Percentiles rank a stretch among this genome's conserved stretches.
Evolutionary conservation across 2,329 filamentous ascomycete species (phyloP).

Genomic region (Ophiostoma sp.): DNA sequence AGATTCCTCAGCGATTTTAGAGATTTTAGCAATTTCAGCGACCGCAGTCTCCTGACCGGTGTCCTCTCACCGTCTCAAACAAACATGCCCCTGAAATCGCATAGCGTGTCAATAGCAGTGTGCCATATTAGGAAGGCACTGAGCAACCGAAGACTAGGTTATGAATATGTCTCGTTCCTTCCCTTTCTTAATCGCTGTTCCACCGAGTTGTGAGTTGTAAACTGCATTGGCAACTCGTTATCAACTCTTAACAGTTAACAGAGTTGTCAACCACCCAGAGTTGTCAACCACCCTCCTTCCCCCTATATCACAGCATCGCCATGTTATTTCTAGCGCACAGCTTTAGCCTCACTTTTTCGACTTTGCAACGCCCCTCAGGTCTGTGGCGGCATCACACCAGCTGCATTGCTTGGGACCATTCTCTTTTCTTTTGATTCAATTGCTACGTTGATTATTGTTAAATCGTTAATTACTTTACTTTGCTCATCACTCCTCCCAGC

Average conservation of each 20-base stretch:
- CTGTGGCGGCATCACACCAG: background rate
- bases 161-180: background rate
- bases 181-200: background rate
- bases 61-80: background rate
- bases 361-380: background rate
- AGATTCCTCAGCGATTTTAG: slow-evolving; percentile 18
- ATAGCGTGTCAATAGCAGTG: background rate
- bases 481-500: background rate
- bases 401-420: background rate
- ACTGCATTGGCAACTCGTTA: background rate
- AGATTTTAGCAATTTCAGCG: background rate
- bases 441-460: background rate
- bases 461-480: background rate
- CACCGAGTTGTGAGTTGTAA: background rate
- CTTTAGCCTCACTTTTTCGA: slow-evolving; percentile 5
- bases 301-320: background rate
- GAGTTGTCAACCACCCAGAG: background rate
- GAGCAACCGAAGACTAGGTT: background rate
- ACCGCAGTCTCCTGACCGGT: background rate
- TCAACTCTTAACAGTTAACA: background rate
- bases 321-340: background rate
- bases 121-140: background rate
- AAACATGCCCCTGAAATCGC: background rate
- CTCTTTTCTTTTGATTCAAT: background rate
- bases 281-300: background rate